These are phyloP conservation scores for Aspergillus panamensis DNA, from an alignment of 495 filamentous ascomycete genomes.

Conservation along the genomic window DNA sequence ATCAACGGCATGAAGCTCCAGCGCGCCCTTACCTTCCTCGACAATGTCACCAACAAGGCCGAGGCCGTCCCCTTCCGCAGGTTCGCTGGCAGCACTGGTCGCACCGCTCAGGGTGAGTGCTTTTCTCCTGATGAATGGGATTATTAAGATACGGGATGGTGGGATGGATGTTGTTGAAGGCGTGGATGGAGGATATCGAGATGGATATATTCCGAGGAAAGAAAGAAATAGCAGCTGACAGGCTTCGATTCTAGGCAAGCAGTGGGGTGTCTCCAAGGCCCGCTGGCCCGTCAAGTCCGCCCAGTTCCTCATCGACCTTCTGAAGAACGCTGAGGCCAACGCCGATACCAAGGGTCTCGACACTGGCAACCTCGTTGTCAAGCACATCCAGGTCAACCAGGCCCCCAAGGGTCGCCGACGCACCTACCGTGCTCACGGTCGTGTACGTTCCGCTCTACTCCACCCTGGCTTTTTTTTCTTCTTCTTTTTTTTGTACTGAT, in stretches of 20 bases:
- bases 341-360: conserved; percentile 99
- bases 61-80: conserved; percentile 97
- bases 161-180: neutral
- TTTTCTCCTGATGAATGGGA: neutral
- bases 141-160: neutral
- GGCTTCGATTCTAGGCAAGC: conserved; percentile 70
- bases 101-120: conserved; percentile 90
- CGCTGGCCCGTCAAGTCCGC: conserved; percentile 99
- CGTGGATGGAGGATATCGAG: neutral
- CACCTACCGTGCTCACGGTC: conserved; percentile 99
- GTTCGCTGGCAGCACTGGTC: conserved; percentile 90
- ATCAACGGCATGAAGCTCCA: conserved; percentile 99
- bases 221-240: conserved; percentile 22
- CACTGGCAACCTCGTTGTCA: conserved; percentile 91
- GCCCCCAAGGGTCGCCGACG: conserved; percentile 96
- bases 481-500: no score
- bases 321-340: conserved; percentile 99
- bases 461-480: no score
- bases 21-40: conserved; percentile 90
- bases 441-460: conserved; percentile 63
- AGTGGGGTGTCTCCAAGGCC: conserved; percentile 93
- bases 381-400: conserved; percentile 99
- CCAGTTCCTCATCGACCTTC: conserved; percentile 92
- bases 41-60: conserved; percentile 91
- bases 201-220: neutral